A percentile compares a stretch with the other conserved stretches of the same genome.
Evolutionary conservation across 495 filamentous ascomycete species (phyloP).

Genomic region (Pseudoneurospora amorphoporcata): DNA sequence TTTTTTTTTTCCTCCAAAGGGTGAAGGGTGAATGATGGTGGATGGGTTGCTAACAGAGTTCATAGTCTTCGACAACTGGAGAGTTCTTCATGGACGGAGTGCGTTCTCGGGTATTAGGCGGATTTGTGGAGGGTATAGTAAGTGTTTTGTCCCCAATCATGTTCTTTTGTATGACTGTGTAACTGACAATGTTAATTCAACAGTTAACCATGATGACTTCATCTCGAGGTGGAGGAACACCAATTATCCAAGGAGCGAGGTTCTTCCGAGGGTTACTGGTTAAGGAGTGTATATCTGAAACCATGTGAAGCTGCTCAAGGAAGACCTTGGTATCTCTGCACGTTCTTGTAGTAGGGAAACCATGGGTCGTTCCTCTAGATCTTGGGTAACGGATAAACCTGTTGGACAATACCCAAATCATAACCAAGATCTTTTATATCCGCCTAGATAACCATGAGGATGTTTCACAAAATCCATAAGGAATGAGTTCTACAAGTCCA

Average conservation of each 20-base stretch:
- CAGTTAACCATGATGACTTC: conserved; percentile 82
- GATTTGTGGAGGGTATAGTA: conserved; percentile 83
- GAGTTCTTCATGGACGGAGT: conserved; percentile 76
- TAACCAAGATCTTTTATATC: no score
- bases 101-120: conserved; percentile 74
- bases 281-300: conserved; percentile 1
- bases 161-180: background rate
- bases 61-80: conserved; percentile 92
- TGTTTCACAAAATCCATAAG: no score
- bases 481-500: no score
- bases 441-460: no score
- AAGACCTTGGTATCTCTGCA: no score
- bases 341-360: no score
- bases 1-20: background rate
- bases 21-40: background rate
- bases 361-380: no score
- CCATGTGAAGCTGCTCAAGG: no score
- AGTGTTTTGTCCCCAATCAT: conserved; percentile 22
- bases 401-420: no score
- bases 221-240: conserved; percentile 65
- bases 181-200: conserved; percentile 9
- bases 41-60: background rate
- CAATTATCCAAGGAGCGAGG: conserved; percentile 47
- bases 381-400: no score
- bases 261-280: conserved; percentile 35